These are phyloP conservation scores for Galeopsis tetrahit DNA, from an alignment of 257 asterid species.

Conservation along the genomic window DNA sequence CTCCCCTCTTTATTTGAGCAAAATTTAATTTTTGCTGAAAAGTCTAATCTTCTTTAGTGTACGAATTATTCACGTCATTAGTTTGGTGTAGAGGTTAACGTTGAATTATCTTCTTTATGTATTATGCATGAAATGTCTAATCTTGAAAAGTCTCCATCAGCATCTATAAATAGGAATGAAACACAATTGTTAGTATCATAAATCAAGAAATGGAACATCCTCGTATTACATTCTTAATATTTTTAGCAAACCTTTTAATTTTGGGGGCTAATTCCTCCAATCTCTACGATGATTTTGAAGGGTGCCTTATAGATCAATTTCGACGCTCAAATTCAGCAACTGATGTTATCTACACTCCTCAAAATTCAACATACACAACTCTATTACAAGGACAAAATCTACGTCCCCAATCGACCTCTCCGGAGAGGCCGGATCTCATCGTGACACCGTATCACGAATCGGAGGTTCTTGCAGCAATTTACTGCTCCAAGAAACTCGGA, in stretches of 20 bases:
- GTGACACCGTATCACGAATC: constrained; percentile 35
- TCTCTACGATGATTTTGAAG: constrained; percentile 12
- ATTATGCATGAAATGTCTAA: no score
- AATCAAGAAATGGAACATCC: no score
- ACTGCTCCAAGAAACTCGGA: constrained; percentile 37
- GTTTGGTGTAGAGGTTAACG: no score
- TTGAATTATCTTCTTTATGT: no score
- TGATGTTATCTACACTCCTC: constrained; percentile 36
- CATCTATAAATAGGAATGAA: no score
- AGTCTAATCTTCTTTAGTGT: no score
- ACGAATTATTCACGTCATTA: no score
- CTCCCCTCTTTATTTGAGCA: no score
- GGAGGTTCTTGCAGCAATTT: constrained; percentile 36
- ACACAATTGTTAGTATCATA: no score
- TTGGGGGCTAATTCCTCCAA: constrained; percentile 19
- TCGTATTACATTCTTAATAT: no score
- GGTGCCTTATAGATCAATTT: constrained; percentile 32
- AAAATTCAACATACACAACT: constrained; percentile 34
- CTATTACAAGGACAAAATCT: constrained; percentile 28
- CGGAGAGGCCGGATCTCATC: constrained; percentile 33
- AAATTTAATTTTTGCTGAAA: no score
- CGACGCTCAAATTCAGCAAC: constrained; percentile 20
- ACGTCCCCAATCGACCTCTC: constrained; percentile 8
- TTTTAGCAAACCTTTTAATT: neutral
- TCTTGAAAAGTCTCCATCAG: no score